These are phyloP conservation scores for Artomyces pyxidatus DNA, from an alignment of 768 basidiomycete species.

Conservation along the genomic window DNA sequence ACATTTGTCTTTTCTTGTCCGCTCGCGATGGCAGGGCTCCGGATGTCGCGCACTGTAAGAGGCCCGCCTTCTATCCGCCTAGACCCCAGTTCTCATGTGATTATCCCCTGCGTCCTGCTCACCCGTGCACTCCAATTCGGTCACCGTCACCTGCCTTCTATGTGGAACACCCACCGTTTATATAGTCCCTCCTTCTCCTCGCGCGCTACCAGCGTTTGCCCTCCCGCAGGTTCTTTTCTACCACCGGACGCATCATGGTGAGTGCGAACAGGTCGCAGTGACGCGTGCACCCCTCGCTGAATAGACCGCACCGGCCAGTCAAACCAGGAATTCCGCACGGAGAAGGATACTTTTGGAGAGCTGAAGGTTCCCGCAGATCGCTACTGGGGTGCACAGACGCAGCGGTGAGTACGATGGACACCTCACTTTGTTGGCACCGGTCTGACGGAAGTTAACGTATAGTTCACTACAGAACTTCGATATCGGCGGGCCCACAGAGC, in stretches of 20 bases:
- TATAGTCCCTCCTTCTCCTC: slow-evolving; percentile 5
- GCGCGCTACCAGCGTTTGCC: background rate
- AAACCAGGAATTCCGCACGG: slow-evolving; percentile 56
- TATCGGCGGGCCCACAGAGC: slow-evolving; percentile 91
- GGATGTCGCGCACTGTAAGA: slow-evolving; percentile 10
- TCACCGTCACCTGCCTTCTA: background rate
- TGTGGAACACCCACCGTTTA: too few relatives aligned
- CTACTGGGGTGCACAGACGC: slow-evolving; percentile 99
- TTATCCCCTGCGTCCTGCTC: slow-evolving; percentile 2
- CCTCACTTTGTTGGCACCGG: background rate
- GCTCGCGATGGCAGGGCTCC: slow-evolving; percentile 17
- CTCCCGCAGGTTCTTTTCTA: slow-evolving; percentile 22
- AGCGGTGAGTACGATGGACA: slow-evolving; percentile 46
- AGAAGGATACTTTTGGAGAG: slow-evolving; percentile 94
- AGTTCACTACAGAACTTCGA: slow-evolving; percentile 97
- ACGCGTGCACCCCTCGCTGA: background rate
- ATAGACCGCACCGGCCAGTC: slow-evolving; percentile 19
- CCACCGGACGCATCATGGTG: slow-evolving; percentile 31
- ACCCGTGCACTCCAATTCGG: background rate
- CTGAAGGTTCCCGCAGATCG: slow-evolving; percentile 80
- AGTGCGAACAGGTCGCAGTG: slow-evolving; percentile 1
- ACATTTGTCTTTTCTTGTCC: too few relatives aligned
- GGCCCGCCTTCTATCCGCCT: slow-evolving; percentile 15
- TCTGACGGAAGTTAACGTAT: background rate
- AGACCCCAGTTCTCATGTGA: slow-evolving; percentile 24